Evolutionary conservation across 257 asterid genomes (phyloP).

Genomic region (Prunella vulgaris): DNA sequence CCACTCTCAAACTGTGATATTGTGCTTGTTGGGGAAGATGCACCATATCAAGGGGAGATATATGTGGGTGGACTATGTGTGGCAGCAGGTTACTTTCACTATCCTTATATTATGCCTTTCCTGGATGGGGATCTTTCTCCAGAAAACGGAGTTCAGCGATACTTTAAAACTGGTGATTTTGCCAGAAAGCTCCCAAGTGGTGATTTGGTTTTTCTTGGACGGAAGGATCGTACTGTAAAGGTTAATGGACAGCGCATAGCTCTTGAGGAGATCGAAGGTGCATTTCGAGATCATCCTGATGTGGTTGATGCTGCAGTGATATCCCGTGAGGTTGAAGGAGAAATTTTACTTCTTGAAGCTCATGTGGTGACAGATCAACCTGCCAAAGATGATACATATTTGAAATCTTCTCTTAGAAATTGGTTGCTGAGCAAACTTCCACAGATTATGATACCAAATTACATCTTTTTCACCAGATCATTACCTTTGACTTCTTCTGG

Average conservation of each 20-base stretch:
- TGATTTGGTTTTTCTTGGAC: constrained; percentile 71
- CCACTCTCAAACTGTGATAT: constrained; percentile 69
- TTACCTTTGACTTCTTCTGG: constrained; percentile 82
- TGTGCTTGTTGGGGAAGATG: constrained; percentile 63
- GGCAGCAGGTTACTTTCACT: constrained; percentile 70
- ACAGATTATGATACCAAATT: constrained; percentile 55
- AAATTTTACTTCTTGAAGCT: constrained; percentile 64
- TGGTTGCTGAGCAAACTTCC: constrained; percentile 77
- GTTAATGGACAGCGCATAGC: constrained; percentile 82
- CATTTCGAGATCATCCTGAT: constrained; percentile 57
- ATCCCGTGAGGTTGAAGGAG: constrained; percentile 49
- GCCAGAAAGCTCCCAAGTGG: constrained; percentile 77
- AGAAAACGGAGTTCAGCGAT: constrained; percentile 27
- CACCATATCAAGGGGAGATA: constrained; percentile 71
- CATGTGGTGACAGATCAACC: constrained; percentile 48
- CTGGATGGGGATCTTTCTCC: constrained; percentile 28
- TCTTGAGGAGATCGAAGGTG: constrained; percentile 78
- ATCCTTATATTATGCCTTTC: constrained; percentile 57
- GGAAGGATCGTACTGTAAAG: constrained; percentile 82
- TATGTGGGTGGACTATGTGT: constrained; percentile 71
- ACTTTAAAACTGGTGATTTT: constrained; percentile 85
- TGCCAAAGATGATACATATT: constrained; percentile 34
- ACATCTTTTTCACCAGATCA: constrained; percentile 46
- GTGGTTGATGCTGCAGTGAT: constrained; percentile 80
- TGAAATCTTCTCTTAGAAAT: constrained; percentile 45